phyloP scores from a whole-genome alignment of 192 early-diverging fungal genomes.

The Podochytrium sp. region DNA sequence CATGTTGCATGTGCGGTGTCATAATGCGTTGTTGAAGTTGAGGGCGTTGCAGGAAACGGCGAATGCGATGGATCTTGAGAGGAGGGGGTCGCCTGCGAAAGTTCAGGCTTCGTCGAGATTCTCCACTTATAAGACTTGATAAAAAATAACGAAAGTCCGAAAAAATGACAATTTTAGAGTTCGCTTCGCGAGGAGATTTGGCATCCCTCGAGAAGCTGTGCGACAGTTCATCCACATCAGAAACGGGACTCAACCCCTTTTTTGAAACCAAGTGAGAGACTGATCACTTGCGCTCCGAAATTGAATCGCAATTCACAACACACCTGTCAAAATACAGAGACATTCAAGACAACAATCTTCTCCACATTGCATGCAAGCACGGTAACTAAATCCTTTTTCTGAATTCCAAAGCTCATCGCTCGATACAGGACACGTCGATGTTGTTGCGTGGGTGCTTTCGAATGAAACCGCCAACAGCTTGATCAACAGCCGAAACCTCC shows the following conservation, averaged over 20 bases:
- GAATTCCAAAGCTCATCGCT: not conserved
- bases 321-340: constrained; percentile 39
- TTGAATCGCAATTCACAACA: not conserved
- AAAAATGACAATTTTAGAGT: no score
- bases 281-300: not conserved
- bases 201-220: constrained; percentile 11
- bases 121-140: no score
- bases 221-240: not conserved
- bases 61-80: no score
- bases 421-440: constrained; percentile 1
- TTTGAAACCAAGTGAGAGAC: not conserved
- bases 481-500: constrained; percentile 40
- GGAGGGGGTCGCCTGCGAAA: no score
- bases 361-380: constrained; percentile 44
- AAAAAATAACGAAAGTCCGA: no score
- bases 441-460: constrained; percentile 39
- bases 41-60: constrained; percentile 32
- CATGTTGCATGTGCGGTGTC: constrained; percentile 44
- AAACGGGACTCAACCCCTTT: not conserved
- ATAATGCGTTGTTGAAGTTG: constrained; percentile 51
- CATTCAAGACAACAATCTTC: constrained; percentile 46
- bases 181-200: constrained; percentile 10
- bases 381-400: constrained; percentile 11
- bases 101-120: no score
- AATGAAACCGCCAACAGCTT: constrained; percentile 2